phyloP scores from a whole-genome alignment of 176 grass and related monocot genomes.

The Secale cereale region DNA sequence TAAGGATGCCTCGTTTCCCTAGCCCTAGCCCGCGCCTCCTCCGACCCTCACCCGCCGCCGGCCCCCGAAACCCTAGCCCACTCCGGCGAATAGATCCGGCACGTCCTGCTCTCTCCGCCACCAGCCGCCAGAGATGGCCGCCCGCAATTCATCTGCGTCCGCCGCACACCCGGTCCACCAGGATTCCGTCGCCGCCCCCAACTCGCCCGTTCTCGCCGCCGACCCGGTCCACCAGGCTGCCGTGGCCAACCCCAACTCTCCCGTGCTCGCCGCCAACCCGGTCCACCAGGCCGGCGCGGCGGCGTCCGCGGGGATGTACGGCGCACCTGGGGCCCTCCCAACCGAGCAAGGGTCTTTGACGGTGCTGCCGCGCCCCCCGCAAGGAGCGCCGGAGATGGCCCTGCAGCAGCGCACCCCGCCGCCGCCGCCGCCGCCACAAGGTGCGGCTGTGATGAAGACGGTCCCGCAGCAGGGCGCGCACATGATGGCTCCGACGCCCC shows the following conservation, averaged over 20 bases:
- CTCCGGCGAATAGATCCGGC: neutral
- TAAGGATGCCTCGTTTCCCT: neutral
- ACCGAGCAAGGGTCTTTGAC: neutral
- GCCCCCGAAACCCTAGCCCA: constrained; percentile 26
- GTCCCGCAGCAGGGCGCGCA: neutral
- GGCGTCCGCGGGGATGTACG: neutral
- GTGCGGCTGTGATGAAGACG: neutral
- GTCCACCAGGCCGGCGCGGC: too few relatives aligned
- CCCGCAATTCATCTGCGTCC: too few relatives aligned
- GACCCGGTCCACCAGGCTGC: neutral
- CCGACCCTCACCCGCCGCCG: neutral
- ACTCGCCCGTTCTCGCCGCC: neutral
- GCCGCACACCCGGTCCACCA: neutral
- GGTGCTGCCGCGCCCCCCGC: neutral
- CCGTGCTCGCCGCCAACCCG: too few relatives aligned
- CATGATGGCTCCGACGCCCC: neutral
- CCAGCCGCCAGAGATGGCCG: neutral
- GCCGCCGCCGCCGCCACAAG: neutral
- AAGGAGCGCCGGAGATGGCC: too few relatives aligned
- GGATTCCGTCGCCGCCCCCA: neutral
- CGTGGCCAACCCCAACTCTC: neutral
- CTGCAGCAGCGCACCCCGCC: too few relatives aligned
- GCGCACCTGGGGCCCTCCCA: neutral
- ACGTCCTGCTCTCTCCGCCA: neutral
- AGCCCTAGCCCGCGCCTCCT: neutral